Evolutionary conservation across 129 eudicot genomes (phyloP).

Genomic region (Sambucus nigra): DNA sequence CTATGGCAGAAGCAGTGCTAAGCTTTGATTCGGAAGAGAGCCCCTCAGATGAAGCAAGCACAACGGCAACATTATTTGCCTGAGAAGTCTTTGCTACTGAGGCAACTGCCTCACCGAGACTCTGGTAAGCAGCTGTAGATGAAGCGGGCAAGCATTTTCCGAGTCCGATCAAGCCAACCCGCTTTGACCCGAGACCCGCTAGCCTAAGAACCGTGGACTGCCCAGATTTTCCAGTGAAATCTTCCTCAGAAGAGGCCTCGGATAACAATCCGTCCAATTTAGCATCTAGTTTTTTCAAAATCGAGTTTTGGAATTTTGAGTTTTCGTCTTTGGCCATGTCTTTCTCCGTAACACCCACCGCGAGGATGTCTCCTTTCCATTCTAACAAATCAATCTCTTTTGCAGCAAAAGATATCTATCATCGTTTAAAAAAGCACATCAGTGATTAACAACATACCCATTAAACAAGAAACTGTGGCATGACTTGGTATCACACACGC

Average conservation of each 20-base stretch:
- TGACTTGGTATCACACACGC: too few relatives aligned
- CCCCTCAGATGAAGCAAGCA: constrained; percentile 67
- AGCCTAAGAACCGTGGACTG: constrained; percentile 72
- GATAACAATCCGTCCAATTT: constrained; percentile 62
- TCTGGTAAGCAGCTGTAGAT: constrained; percentile 33
- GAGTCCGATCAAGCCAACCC: constrained; percentile 73
- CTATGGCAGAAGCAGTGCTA: constrained; percentile 61
- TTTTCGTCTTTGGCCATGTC: constrained; percentile 70
- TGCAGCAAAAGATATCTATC: constrained; percentile 72
- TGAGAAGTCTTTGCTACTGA: constrained; percentile 68
- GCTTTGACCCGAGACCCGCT: constrained; percentile 62
- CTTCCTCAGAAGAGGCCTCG: constrained; percentile 77
- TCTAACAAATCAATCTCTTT: constrained; percentile 73
- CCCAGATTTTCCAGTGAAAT: constrained; percentile 83
- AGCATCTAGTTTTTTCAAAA: constrained; percentile 61
- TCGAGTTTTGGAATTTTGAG: constrained; percentile 59
- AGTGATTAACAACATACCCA: neutral
- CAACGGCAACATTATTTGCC: constrained; percentile 69
- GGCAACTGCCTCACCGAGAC: constrained; percentile 92
- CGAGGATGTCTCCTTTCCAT: constrained; percentile 99
- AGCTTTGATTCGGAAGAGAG: constrained; percentile 59
- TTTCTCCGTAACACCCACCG: constrained; percentile 80
- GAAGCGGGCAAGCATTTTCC: constrained; percentile 46
- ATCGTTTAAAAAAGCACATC: constrained; percentile 6
- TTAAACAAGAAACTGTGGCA: neutral